Evolutionary conservation across 257 asterid genomes (phyloP).

Genomic region (Verbena officinalis): DNA sequence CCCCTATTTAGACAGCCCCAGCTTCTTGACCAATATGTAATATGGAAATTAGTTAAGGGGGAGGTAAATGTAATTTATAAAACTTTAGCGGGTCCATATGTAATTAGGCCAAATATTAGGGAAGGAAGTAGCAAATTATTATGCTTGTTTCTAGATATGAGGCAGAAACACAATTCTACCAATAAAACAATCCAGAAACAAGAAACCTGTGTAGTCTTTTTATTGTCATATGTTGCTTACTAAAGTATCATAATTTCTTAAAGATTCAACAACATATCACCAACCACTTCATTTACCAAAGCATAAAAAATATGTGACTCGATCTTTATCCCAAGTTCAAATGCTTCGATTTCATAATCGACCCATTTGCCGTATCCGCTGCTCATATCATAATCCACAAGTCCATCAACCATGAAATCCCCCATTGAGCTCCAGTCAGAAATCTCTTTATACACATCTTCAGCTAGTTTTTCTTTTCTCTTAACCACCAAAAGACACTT

Average conservation of each 20-base stretch:
- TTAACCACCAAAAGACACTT: conserved; percentile 41
- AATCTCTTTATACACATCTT: conserved; percentile 55
- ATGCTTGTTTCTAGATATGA: too few species aligned
- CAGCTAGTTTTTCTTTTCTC: conserved; percentile 50
- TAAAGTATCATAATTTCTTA: background rate
- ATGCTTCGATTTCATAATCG: conserved; percentile 55
- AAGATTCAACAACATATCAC: conserved; percentile 37
- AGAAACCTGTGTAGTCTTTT: too few species aligned
- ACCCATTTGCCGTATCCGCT: conserved; percentile 61
- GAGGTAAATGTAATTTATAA: too few species aligned
- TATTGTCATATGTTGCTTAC: too few species aligned
- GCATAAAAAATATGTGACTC: conserved; percentile 54
- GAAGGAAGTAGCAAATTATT: too few species aligned
- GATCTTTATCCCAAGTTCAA: conserved; percentile 58
- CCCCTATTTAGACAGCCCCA: too few species aligned
- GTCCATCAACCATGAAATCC: conserved; percentile 68
- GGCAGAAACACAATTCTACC: too few species aligned
- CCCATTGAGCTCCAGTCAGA: conserved; percentile 49
- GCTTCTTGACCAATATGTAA: too few species aligned
- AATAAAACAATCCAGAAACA: too few species aligned
- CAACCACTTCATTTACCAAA: conserved; percentile 59
- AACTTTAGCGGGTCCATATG: too few species aligned
- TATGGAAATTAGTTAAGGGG: too few species aligned
- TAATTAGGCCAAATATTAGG: too few species aligned
- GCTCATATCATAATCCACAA: conserved; percentile 73